phyloP scores from a whole-genome alignment of 108 stramenopile genomes.

The Cyclotella cryptica region DNA sequence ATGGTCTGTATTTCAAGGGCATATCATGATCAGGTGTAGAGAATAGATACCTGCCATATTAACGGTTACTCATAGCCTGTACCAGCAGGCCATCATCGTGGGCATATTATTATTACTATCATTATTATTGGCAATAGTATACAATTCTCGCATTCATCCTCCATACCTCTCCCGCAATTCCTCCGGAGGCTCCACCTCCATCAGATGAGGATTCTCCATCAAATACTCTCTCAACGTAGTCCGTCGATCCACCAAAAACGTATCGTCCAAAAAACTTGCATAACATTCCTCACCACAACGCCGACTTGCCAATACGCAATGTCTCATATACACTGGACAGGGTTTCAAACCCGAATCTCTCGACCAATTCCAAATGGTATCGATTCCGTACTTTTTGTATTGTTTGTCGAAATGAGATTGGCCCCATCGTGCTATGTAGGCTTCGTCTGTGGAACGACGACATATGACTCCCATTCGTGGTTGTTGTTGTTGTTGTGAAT shows the following conservation, averaged over 20 bases:
- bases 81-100: too few species aligned
- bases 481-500: background rate
- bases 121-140: too few species aligned
- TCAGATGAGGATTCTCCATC: slow-evolving; percentile 56
- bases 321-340: slow-evolving; percentile 86
- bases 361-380: slow-evolving; percentile 86
- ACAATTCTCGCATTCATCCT: slow-evolving; percentile 37
- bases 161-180: slow-evolving; percentile 60
- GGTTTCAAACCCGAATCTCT: slow-evolving; percentile 74
- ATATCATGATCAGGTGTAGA: too few species aligned
- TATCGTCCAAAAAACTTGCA: slow-evolving; percentile 82
- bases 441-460: slow-evolving; percentile 70
- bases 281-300: slow-evolving; percentile 59
- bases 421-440: slow-evolving; percentile 74
- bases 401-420: slow-evolving; percentile 60
- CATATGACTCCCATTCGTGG: slow-evolving; percentile 66
- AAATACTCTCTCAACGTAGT: slow-evolving; percentile 80
- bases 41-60: too few species aligned
- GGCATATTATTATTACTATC: too few species aligned
- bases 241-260: slow-evolving; percentile 75
- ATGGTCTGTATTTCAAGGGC: too few species aligned
- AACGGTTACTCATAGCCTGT: too few species aligned
- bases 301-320: slow-evolving; percentile 81
- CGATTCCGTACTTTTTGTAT: slow-evolving; percentile 64
- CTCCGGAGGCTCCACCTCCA: slow-evolving; percentile 58